Base-by-base conservation (phyloP, 2,329 filamentous ascomycete species). In the Colletotrichum sansevieriae region DNA sequence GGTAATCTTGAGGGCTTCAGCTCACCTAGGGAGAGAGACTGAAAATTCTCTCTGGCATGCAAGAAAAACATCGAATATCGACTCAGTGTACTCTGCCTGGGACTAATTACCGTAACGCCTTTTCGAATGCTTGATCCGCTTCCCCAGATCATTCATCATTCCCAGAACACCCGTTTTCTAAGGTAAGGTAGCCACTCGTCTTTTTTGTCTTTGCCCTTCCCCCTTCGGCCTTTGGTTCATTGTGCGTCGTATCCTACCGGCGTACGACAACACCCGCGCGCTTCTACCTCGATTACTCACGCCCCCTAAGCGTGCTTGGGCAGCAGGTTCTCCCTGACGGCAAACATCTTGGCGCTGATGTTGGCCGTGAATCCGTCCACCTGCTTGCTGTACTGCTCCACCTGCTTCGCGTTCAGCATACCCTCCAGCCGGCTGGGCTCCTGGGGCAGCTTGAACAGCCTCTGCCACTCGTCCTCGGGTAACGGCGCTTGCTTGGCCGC, bases 401-500 rank as follows among this genome's bases (percentile, higher is more conserved):
- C 94, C 84, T 99, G 96, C 82, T 94, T 90, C 71, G 93, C 95
- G 80, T 98, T 97, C 78, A 99, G 86, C 88, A 99, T 93, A 73
- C 92, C 93, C 85, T 98, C 95, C 74, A 98, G 84, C 73, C 95
- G 87, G 83, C 92, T 97, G 65, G 96, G 95, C 85, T 98, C 95
- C 79, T 94, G 91, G 29, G 96, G 96, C 74, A 99, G 88, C 89
- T 99, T 99, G 89, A 98, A 99, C 75, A 98, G 87, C 79, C 93
- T 91, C 84, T 97, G 93, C 95, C 95, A 99, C 86, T 99, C 96
- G 77, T 98, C 95, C 84, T 99, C 96, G 43, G 96, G 94, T 57
- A 98, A 88, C 43, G 90, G 90, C 46, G 91, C 81, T 83, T 98
- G 94, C 87, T 98, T 98, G 74, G 95, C 92, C 43, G 94, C 90